Evolutionary conservation across 257 asterid genomes (phyloP).

Genomic region (Linderniella brevidens): DNA sequence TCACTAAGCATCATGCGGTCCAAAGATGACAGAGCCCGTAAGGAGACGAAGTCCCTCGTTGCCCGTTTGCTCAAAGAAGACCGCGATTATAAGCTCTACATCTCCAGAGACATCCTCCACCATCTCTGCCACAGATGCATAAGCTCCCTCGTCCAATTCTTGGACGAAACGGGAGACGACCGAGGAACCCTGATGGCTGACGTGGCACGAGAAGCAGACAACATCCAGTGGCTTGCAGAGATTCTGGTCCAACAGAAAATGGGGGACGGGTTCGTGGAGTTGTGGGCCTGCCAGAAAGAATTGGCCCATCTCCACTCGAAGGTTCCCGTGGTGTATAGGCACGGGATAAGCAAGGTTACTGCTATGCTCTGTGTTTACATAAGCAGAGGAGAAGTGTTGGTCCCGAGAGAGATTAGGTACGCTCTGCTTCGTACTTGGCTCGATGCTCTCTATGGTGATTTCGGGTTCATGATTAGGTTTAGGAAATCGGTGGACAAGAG

Average conservation of each 20-base stretch:
- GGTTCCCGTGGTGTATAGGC: slow-evolving; percentile 63
- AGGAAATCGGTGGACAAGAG: slow-evolving; percentile 61
- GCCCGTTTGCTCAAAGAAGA: slow-evolving; percentile 47
- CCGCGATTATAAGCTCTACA: slow-evolving; percentile 17
- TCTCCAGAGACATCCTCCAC: slow-evolving; percentile 47
- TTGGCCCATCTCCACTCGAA: slow-evolving; percentile 70
- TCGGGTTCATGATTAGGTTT: slow-evolving; percentile 69
- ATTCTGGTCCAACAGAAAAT: slow-evolving; percentile 46
- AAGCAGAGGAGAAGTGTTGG: slow-evolving; percentile 61
- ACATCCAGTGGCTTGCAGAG: slow-evolving; percentile 72
- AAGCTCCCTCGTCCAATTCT: slow-evolving; percentile 41
- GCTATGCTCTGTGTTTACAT: slow-evolving; percentile 74
- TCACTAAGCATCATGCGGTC: slow-evolving; percentile 57
- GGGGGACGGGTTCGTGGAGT: slow-evolving; percentile 64
- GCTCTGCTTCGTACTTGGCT: slow-evolving; percentile 68
- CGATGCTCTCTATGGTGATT: slow-evolving; percentile 80
- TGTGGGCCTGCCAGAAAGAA: slow-evolving; percentile 92
- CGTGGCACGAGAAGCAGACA: slow-evolving; percentile 81
- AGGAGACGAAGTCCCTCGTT: slow-evolving; percentile 53
- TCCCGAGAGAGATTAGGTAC: slow-evolving; percentile 47
- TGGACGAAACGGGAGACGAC: slow-evolving; percentile 42
- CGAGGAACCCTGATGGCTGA: slow-evolving; percentile 72
- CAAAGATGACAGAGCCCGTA: slow-evolving; percentile 67
- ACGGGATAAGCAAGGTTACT: slow-evolving; percentile 76
- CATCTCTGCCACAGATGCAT: slow-evolving; percentile 75